Conservation (phyloP, 225 moss, liverwort and hornwort genomes). For the Neckera pumila region DNA sequence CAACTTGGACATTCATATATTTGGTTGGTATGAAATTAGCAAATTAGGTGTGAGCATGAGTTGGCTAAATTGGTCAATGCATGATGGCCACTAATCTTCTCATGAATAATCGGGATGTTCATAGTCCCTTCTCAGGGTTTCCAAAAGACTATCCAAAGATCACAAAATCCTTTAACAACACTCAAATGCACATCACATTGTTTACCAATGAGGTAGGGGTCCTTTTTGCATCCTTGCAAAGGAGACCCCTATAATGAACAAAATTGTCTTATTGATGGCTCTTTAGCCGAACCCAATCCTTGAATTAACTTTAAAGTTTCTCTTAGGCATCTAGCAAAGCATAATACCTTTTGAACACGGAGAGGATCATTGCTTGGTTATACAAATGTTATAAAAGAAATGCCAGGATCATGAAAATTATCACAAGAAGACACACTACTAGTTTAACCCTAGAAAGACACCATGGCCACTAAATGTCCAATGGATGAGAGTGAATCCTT, state of each 20-base stretch:
- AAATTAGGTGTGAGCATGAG: background rate
- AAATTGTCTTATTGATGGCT: no score
- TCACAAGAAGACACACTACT: background rate
- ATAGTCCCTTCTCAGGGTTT: no score
- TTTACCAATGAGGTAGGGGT: background rate
- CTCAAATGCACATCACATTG: background rate
- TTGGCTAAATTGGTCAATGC: background rate
- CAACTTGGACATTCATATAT: background rate
- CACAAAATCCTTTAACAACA: background rate
- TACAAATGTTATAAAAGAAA: background rate
- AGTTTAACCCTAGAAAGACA: background rate
- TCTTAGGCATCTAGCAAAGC: no score
- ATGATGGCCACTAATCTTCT: no score
- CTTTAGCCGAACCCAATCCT: no score
- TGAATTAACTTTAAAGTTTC: background rate
- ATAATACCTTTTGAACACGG: no score
- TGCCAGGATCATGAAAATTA: background rate
- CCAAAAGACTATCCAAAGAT: background rate
- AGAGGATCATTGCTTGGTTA: background rate
- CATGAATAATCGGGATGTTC: background rate
- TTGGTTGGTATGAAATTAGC: background rate
- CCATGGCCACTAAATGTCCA: rapidly evolving
- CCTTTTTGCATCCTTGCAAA: no score
- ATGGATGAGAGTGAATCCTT: background rate
- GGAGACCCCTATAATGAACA: no score